Base-by-base conservation (phyloP, 495 filamentous ascomycete genomes). In the Neurospora sp. region DNA sequence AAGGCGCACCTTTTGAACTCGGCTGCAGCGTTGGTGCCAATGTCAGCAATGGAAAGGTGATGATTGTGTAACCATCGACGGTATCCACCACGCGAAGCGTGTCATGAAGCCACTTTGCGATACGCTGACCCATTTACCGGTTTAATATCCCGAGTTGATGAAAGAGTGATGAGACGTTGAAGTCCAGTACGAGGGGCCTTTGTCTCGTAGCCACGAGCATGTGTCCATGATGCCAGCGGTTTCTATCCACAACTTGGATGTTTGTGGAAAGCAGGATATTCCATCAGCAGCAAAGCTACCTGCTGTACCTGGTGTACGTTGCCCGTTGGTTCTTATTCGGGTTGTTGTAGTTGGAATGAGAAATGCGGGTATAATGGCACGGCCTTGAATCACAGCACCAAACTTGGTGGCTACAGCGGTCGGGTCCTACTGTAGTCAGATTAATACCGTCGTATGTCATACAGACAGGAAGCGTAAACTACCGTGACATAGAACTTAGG, bases 41-140 rank as follows among this genome's bases (percentile, higher is more conserved):
- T 38, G 27, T 71, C 39, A 42, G 72, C 23, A 18, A 14, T 62
- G 27, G 54, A 62, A 62, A 35, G 27, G 14, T 35, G 12, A 9
- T 62, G 14, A 4, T 39, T 59, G 73, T 77, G 75, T 73, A 70
- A 77, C 73, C 71, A 7, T 40, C 70, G 73, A 72, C 75, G 41
- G 73, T 73, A 71, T 75, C 3, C 38, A 39, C 40, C 72, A 71
- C 12, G 54, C 54, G 54, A 62, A 62, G 54, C 54, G 27, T 69
- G 23, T 42, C 48, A 20, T 35, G 38, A 62, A 16, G 23, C 48
- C 48, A 35, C 23, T 27, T 54, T 35, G 54, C 14, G 54, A 35
- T 62, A 16, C 3, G 23, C 23, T 31, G 54, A 31, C 6, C 54
- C 12, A 27, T 35, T 62, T 62, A 62, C 54, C 54, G 23, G 5